A percentile compares a stretch with the other conserved stretches of the same genome.
These are phyloP conservation scores for Rubia occidens DNA, from an alignment of 305 asterid species.

Conservation along the genomic window DNA sequence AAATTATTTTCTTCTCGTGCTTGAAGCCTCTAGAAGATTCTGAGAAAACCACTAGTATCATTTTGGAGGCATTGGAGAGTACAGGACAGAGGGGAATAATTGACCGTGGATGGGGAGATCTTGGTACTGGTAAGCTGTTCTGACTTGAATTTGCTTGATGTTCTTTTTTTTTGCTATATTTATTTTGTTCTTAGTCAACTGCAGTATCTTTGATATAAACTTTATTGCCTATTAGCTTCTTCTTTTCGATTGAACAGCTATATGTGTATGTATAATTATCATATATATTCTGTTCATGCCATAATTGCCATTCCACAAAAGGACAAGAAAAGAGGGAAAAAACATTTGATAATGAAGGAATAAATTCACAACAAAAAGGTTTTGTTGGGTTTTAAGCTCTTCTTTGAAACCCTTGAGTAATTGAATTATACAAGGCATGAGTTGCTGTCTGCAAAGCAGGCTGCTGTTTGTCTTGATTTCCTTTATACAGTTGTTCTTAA, in stretches of 20 bases:
- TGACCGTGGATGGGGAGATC: constrained; percentile 98
- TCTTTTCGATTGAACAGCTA: background rate
- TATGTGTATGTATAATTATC: background rate
- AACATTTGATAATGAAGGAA: background rate
- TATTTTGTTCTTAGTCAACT: constrained; percentile 6
- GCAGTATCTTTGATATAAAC: background rate
- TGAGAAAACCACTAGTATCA: constrained; percentile 53
- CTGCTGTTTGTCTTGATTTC: background rate
- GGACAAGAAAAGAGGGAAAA: background rate
- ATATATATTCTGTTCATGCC: background rate
- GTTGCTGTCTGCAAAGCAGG: background rate
- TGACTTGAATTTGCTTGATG: constrained; percentile 7
- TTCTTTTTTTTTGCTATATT: constrained; percentile 6
- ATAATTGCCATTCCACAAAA: background rate
- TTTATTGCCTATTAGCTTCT: background rate
- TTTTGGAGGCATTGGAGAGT: constrained; percentile 70
- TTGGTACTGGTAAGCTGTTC: constrained; percentile 65
- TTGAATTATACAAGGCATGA: background rate
- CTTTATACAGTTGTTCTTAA: background rate
- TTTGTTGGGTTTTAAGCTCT: background rate
- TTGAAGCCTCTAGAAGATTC: constrained; percentile 86
- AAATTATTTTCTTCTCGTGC: constrained; percentile 11
- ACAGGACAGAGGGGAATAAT: constrained; percentile 94
- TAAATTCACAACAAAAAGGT: background rate
- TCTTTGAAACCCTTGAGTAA: background rate